Evolutionary conservation across 2,329 filamentous ascomycete species (phyloP).

Genomic region (Colletotrichum plurivorum): DNA sequence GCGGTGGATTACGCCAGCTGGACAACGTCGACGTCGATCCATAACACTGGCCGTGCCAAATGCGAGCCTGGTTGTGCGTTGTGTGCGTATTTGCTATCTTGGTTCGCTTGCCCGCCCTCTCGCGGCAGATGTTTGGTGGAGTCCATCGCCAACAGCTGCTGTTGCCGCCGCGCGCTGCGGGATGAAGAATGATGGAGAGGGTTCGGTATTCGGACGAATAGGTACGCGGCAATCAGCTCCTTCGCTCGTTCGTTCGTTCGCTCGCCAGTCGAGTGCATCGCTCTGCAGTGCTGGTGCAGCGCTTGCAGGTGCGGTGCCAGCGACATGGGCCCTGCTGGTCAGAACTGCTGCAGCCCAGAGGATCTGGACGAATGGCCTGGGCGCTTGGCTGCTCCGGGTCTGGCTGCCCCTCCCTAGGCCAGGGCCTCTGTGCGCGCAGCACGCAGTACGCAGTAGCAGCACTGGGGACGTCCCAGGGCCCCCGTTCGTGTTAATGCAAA

Average conservation of each 20-base stretch:
- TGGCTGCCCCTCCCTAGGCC: conserved; percentile 6
- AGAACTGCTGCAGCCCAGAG: conserved; percentile 38
- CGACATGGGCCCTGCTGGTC: conserved; percentile 37
- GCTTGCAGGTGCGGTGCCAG: conserved; percentile 33
- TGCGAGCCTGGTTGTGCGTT: no score
- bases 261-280: conserved; percentile 2
- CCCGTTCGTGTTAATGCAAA: conserved; percentile 27
- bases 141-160: not conserved
- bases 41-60: not conserved
- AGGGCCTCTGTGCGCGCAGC: conserved; percentile 21
- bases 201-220: conserved; percentile 25
- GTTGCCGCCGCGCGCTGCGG: not conserved
- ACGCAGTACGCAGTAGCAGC: not conserved
- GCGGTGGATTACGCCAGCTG: not conserved
- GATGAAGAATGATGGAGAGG: conserved; percentile 28
- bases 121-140: not conserved
- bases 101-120: not conserved
- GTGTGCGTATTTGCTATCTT: no score
- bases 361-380: conserved; percentile 31
- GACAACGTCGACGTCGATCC: conserved; percentile 9
- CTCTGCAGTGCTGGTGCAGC: conserved; percentile 4
- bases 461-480: conserved; percentile 7
- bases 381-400: conserved; percentile 26
- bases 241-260: conserved; percentile 11
- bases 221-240: not conserved